Evolutionary conservation across 2,329 filamentous ascomycete genomes (phyloP), one percentile per base, ranked within the genome.

Genomic region (Pseudogymnoascus sp.): DNA sequence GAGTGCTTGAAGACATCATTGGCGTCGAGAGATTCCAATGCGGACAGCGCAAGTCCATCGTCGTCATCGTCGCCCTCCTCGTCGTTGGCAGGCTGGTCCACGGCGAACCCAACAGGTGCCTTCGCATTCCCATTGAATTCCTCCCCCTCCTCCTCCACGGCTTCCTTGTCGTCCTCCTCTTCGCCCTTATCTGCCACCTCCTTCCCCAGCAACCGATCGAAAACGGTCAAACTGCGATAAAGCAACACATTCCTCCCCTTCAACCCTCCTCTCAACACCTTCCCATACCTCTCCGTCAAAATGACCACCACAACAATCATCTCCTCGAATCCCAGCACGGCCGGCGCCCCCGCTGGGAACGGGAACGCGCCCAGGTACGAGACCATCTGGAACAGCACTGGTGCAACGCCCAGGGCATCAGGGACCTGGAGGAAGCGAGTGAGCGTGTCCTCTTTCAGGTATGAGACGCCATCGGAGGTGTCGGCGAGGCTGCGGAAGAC

Each of bases 351-450:
- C 62, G 83, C 81, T 2, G 89, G 78, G 67, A 91, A 91, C 0
- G 89, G 89, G 65, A 92, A 91, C 0, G 88, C 86, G 33, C 86
- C 89, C 0, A 91, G 78, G 68, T 87, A 89, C 4, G 86, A 87
- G 2, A 87, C 74, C 80, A 90, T 87, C 69, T 89, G 87, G 70
- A 89, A 91, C 53, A 91, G 71, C 47, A 91, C 81, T 1, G 87
- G 82, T 3, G 87, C 88, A 7, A 83, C 87, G 61, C 80, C 82
- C 26, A 91, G 77, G 26, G 87, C 81, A 71, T 91, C 87, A 3
- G 89, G 89, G 19, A 92, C 81, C 74, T 89, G 87, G 50, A 92
- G 82, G 73, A 89, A 91, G 35, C 87, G 83, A 65, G 85, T 83
- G 67, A 91, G 77, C 10, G 87, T 90, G 61, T 87, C 83, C 71